Conservation (phyloP, 768 basidiomycete genomes). For the Pulveroboletus ravenelii region DNA sequence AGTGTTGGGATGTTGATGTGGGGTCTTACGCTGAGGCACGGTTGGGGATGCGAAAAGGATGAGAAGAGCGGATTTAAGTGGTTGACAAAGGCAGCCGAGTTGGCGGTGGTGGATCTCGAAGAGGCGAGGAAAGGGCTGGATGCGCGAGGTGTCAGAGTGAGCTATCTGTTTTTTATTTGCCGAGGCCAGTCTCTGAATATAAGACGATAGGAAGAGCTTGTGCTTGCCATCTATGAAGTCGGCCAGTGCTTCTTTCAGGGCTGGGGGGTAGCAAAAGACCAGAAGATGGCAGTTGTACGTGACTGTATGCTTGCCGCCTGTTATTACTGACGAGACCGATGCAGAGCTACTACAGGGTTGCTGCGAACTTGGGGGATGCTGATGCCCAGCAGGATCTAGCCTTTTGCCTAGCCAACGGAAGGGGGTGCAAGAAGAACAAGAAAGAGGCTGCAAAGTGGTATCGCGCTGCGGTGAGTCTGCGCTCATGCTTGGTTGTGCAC, state of each 20-base stretch:
- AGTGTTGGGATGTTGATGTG: slow-evolving; percentile 92
- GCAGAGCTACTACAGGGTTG: slow-evolving; percentile 80
- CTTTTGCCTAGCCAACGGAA: slow-evolving; percentile 82
- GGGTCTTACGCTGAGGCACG: slow-evolving; percentile 79
- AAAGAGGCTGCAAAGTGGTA: slow-evolving; percentile 89
- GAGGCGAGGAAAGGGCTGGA: slow-evolving; percentile 52
- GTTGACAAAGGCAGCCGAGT: slow-evolving; percentile 78
- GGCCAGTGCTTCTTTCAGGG: slow-evolving; percentile 92
- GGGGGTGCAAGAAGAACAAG: slow-evolving; percentile 84
- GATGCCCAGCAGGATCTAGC: slow-evolving; percentile 86
- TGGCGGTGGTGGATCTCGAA: slow-evolving; percentile 73
- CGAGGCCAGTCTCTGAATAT: neutral
- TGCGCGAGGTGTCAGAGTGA: slow-evolving; percentile 49
- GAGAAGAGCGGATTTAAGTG: slow-evolving; percentile 78
- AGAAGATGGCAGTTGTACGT: slow-evolving; percentile 84
- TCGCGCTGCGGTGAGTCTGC: slow-evolving; percentile 63
- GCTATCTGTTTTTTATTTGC: neutral
- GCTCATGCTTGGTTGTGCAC: neutral
- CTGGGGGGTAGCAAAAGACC: slow-evolving; percentile 84
- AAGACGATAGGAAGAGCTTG: slow-evolving; percentile 59
- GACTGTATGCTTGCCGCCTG: neutral
- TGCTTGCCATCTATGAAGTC: slow-evolving; percentile 87
- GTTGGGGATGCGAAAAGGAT: slow-evolving; percentile 82
- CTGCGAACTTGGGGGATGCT: slow-evolving; percentile 77
- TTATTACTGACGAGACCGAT: neutral